Evolutionary conservation across 208 protist genomes (phyloP), one percentile per base, ranked within the genome.

Genomic region (Crithidia brevicula): DNA sequence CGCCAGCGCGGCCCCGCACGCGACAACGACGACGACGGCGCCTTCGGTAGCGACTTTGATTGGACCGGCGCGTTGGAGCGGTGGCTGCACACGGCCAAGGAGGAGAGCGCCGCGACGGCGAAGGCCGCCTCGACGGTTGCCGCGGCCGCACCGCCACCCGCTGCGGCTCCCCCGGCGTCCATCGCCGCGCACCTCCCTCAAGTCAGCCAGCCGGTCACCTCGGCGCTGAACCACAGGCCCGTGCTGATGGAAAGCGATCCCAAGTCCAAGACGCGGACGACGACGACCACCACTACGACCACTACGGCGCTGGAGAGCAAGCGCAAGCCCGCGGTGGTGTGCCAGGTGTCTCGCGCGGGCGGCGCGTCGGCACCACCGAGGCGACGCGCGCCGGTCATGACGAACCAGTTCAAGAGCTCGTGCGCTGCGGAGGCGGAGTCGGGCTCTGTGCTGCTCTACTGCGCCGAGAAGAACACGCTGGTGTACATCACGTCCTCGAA

Each of bases 381-480:
- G 10, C 67, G 65, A 31, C 79, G 73, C 18, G 50, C 59, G 8
- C 79, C 79, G 18, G 53, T 89, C 38, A 77, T 79, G 59, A 63
- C 46, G 28, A 89, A 89, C 73, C 60, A 84, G 18, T 89, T 89
- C 53, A 75, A 78, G 43, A 84, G 81, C 46, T 82, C 77, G 8
- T 89, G 84, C 72, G 67, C 64, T 15, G 71, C 78, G n/a, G 75
- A 70, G 28, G 71, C 53, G n/a, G 77, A 59, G 23, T 77, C 70
- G 6, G 70, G 45, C 18, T 74, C 67, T 11, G 60, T 87, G 34
- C 68, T 83, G 57, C 67, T 86, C 16, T 86, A 87, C 62, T 79
- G 53, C 53, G 74, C 70, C 0, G 75, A 86, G 60, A 83, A 80
- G 61, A 87, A 83, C 62, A 87, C 73, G 11, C 40, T 87, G 11